Evolutionary conservation across 306 rosid species (phyloP).

Genomic region (Malus orientalis): DNA sequence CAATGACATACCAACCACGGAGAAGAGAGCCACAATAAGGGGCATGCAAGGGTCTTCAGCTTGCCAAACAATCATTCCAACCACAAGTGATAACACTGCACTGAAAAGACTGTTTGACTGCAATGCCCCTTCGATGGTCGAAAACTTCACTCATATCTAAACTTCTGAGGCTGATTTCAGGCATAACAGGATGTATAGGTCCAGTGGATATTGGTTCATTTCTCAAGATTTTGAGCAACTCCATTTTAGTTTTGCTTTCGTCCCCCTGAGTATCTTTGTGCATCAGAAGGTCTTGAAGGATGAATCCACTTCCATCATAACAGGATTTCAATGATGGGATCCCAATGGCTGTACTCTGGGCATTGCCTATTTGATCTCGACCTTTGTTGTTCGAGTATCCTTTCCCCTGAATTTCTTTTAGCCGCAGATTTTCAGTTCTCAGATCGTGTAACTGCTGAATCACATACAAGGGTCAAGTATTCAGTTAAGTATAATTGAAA

Average conservation of each 20-base stretch:
- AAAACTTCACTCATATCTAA: slow-evolving; percentile 8
- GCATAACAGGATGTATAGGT: slow-evolving; percentile 4
- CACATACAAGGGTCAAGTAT: not conserved
- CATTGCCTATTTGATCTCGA: slow-evolving; percentile 15
- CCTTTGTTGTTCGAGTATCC: slow-evolving; percentile 39
- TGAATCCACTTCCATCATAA: slow-evolving; percentile 24
- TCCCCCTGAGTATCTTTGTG: slow-evolving; percentile 32
- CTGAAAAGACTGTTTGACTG: slow-evolving; percentile 67
- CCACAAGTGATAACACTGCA: slow-evolving; percentile 54
- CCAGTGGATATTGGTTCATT: slow-evolving; percentile 13
- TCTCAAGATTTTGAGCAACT: slow-evolving; percentile 37
- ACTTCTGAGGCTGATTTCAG: slow-evolving; percentile 19
- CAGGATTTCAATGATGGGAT: slow-evolving; percentile 34
- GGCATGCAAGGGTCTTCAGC: slow-evolving; percentile 78
- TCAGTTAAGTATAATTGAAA: not conserved
- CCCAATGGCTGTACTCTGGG: slow-evolving; percentile 14
- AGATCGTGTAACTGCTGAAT: slow-evolving; percentile 45
- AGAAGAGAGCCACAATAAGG: slow-evolving; percentile 67
- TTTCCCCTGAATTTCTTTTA: slow-evolving; percentile 47
- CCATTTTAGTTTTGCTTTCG: slow-evolving; percentile 21
- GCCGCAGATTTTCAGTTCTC: slow-evolving; percentile 46
- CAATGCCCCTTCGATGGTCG: slow-evolving; percentile 33
- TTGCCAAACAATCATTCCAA: slow-evolving; percentile 61
- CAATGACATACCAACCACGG: slow-evolving; percentile 70
- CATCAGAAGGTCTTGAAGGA: slow-evolving; percentile 33